Conservation (phyloP, 139 green algal species). For the Zygnema circumcarinatum region DNA sequence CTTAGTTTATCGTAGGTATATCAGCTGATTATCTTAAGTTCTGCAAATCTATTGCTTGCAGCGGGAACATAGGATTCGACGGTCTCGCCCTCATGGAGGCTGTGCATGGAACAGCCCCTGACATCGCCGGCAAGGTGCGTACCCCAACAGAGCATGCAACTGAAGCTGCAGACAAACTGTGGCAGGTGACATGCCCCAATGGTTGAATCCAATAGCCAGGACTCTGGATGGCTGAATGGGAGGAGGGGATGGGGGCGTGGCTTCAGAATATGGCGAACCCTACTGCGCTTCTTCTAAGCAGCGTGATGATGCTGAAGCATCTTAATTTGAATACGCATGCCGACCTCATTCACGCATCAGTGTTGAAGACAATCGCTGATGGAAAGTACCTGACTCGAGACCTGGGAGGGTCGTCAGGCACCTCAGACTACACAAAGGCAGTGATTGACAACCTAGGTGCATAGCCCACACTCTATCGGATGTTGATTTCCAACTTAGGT, state of each 20-base stretch:
- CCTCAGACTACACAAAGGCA: constrained; percentile 87
- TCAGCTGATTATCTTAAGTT: no score
- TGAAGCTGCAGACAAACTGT: neutral
- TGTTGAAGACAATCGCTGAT: constrained; percentile 79
- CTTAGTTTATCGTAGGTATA: no score
- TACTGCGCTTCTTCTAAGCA: constrained; percentile 88
- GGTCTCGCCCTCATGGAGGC: constrained; percentile 90
- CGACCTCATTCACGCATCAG: constrained; percentile 77
- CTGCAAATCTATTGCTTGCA: no score
- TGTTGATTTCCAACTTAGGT: no score
- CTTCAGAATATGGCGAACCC: constrained; percentile 94
- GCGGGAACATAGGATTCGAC: constrained; percentile 60
- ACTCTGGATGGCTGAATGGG: no score
- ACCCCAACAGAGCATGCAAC: neutral
- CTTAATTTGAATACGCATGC: constrained; percentile 71
- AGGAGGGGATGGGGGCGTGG: no score
- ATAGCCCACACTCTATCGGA: no score
- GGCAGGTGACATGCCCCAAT: neutral
- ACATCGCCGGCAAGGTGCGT: constrained; percentile 75
- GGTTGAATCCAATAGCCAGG: neutral
- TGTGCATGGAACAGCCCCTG: constrained; percentile 94
- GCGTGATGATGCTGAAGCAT: constrained; percentile 95
- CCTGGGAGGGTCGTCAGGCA: constrained; percentile 81
- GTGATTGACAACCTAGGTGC: constrained; percentile 84
- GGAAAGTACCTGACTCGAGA: constrained; percentile 89